These are phyloP conservation scores for Solanum hybrid DNA, from an alignment of 305 asterid genomes.

Conservation along the genomic window DNA sequence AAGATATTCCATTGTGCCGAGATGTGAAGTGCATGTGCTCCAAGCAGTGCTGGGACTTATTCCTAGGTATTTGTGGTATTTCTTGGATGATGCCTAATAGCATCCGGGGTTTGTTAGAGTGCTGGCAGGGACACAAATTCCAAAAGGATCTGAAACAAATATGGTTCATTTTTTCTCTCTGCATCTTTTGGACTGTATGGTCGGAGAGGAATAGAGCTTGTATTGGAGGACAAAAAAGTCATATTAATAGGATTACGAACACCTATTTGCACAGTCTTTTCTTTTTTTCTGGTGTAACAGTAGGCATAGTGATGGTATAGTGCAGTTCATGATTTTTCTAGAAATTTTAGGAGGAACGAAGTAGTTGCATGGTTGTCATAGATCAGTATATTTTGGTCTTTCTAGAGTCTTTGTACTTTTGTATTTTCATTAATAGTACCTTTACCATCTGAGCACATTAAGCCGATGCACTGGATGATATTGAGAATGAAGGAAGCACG, in stretches of 20 bases:
- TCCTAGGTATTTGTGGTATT: background rate
- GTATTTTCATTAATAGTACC: background rate
- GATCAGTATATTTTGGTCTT: background rate
- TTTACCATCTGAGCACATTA: background rate
- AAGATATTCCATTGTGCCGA: background rate
- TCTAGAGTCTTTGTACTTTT: background rate
- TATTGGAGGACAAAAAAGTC: background rate
- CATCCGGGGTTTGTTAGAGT: background rate
- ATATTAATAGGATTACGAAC: background rate
- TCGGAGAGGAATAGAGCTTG: background rate
- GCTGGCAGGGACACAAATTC: background rate
- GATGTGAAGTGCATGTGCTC: background rate
- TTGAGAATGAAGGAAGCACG: background rate
- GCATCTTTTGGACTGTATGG: background rate
- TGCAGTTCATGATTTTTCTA: background rate
- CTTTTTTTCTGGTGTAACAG: background rate
- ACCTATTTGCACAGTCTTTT: background rate
- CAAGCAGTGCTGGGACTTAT: background rate
- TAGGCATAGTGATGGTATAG: background rate
- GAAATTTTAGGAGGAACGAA: background rate
- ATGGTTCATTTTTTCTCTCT: background rate
- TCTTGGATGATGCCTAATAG: background rate
- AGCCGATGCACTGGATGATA: background rate
- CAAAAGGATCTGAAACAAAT: background rate
- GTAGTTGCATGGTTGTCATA: background rate